Evolutionary conservation across 2,329 filamentous ascomycete genomes (phyloP), one percentile per base, ranked within the genome.

Genomic region (Colletotrichum brevisporum): DNA sequence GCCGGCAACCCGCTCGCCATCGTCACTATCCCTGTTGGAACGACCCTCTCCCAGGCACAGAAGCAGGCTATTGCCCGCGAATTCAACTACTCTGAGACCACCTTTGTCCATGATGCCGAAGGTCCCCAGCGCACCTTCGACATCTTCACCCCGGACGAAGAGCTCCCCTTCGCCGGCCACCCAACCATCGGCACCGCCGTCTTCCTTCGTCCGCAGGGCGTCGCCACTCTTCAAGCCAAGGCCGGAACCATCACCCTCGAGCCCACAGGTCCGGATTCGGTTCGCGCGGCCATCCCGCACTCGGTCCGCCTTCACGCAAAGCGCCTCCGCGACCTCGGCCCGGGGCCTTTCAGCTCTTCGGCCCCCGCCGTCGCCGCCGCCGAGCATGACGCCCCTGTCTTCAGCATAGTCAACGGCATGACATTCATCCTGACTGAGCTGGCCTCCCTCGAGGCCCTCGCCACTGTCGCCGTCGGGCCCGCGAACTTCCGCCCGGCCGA

Each of bases 371-470:
- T 71, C 2, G 59, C 52, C 2, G 48, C 9, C 6, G 70, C 70
- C 5, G 82, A 84, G 77, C 72, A 81, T 39, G 69, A 73, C 12
- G 83, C 85, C 9, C 85, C 86, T 15, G 75, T 88, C 18, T 84
- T 90, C 64, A 90, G 87, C 71, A 88, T 94, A 53, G 92, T 94
- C 43, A 89, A 88, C 52, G 93, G 92, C 55, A 92, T 95, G 90
- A 88, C 88, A 1, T 94, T 94, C 77, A 79, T 89, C n/a, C 85
- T 93, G 39, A 82, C 92, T 15, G 81, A 88, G 72, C 82, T 96
- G 24, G 83, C 87, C 0, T 85, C 84, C 62, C 78, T 93, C 10
- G 88, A 89, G 36, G 84, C 86, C 8, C 83, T 95, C 18, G 84
- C 80, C 5, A 73, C 78, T 13, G 80, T 83, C 3, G 72, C 78